Evolutionary conservation across 805 yeast species (phyloP), one percentile per base, ranked within the genome.

Genomic region (Pichia ethanolica): DNA sequence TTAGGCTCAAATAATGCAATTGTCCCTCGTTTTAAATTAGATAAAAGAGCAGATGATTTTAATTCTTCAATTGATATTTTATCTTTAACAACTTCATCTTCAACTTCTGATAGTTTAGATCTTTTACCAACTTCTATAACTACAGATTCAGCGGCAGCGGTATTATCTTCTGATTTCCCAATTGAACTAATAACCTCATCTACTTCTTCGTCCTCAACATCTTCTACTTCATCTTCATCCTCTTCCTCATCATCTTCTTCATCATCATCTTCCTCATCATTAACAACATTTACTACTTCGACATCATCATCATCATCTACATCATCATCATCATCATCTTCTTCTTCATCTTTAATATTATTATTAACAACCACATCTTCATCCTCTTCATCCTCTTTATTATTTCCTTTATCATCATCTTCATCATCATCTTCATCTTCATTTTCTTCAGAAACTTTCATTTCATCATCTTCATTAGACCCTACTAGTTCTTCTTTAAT

Each of bases 21-120:
- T 13, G 54, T 58, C n/a, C 65, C 66, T 8, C 53, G 66, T 44
- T 62, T 62, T 43, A 55, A 56, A 38, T 36, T 62, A 4, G 48
- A 46, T 6, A 61, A 49, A 45, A 54, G 66, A 49, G 64, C 48
- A 7, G 59, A 51, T 43, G 39, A 43, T 13, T 33, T 33, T 25
- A 40, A 7, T 33, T 45, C 67, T 25, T 43, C 68, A 11, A 45
- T 63, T 26, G 44, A 62, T 5, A 38, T 64, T 7, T 39, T 59
- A 10, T 42, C 71, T 35, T n/a, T 37, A 14, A 27, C 46, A 14
- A 39, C 27, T 39, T 26, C 46, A 5, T 35, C 49, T 11, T 41
- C 48, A 8, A 35, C 51, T 25, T 30, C 32, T 30, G 32, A 30
- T 30, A 20, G 20, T 20, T 20, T 20, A 3, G 20, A 20, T 20